phyloP scores from a whole-genome alignment of 148 eudicot genomes.

The Camellia japonica region DNA sequence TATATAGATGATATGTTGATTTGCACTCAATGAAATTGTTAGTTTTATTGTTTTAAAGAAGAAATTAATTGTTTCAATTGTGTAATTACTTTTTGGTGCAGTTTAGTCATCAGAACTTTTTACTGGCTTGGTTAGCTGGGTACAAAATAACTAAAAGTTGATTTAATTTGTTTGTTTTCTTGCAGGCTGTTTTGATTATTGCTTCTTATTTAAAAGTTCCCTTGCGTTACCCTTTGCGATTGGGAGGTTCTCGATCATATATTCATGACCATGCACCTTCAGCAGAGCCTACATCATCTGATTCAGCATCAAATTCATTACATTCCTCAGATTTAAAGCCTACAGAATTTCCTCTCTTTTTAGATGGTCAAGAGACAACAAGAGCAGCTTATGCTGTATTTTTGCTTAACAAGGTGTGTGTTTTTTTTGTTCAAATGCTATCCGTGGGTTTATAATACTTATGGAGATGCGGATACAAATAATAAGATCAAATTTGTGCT shows the following conservation, averaged over 20 bases:
- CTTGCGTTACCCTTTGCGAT: constrained; percentile 77
- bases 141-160: not conserved
- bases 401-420: constrained; percentile 86
- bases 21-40: not conserved
- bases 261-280: constrained; percentile 74
- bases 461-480: not conserved
- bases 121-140: not conserved
- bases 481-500: not conserved
- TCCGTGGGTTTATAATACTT: not conserved
- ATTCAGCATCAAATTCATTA: constrained; percentile 38
- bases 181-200: constrained; percentile 77
- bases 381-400: constrained; percentile 94
- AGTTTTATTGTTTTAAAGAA: not conserved
- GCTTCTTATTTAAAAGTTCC: constrained; percentile 83
- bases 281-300: constrained; percentile 49
- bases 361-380: constrained; percentile 95
- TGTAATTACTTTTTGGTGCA: not conserved
- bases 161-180: constrained; percentile 14
- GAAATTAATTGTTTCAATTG: not conserved
- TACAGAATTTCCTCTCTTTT: constrained; percentile 83
- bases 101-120: not conserved
- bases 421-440: constrained; percentile 5
- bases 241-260: constrained; percentile 92
- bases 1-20: not conserved
- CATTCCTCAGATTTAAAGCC: constrained; percentile 46